Conservation (phyloP, 139 green algal genomes). For the Coelastrella sp. region DNA sequence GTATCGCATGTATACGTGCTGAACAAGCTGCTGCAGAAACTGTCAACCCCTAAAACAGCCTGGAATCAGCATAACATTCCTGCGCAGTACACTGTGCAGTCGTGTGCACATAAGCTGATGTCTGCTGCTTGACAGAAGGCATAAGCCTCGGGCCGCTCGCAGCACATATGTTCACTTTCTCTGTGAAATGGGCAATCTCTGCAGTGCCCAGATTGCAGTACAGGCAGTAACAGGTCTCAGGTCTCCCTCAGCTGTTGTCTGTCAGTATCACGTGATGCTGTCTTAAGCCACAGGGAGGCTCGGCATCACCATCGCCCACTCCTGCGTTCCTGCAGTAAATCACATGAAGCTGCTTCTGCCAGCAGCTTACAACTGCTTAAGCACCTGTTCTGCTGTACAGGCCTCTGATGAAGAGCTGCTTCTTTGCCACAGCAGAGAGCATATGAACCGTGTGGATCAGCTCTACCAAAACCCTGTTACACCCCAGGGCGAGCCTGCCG, state of each 20-base stretch:
- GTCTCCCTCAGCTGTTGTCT: too few species aligned
- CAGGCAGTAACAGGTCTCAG: too few species aligned
- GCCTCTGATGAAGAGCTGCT: conserved; percentile 68
- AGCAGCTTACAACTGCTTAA: background rate
- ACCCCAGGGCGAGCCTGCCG: background rate
- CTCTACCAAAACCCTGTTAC: conserved; percentile 1
- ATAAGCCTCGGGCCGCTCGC: too few species aligned
- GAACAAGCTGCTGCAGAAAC: background rate
- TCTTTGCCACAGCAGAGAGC: conserved; percentile 56
- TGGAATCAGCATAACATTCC: background rate
- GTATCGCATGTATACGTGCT: background rate
- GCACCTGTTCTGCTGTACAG: conserved; percentile 15
- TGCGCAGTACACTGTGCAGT: too few species aligned
- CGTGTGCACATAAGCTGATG: too few species aligned
- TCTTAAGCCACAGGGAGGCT: too few species aligned
- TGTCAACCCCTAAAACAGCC: background rate
- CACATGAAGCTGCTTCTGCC: background rate
- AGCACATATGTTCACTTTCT: too few species aligned
- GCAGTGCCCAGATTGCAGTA: too few species aligned
- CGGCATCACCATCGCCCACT: background rate
- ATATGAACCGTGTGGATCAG: conserved; percentile 57
- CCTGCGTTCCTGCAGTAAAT: background rate
- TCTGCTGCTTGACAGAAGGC: too few species aligned
- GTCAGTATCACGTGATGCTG: too few species aligned
- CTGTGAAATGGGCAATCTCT: too few species aligned